Evolutionary conservation across 495 filamentous ascomycete genomes (phyloP).

Genomic region (Podospora pseudopauciseta): DNA sequence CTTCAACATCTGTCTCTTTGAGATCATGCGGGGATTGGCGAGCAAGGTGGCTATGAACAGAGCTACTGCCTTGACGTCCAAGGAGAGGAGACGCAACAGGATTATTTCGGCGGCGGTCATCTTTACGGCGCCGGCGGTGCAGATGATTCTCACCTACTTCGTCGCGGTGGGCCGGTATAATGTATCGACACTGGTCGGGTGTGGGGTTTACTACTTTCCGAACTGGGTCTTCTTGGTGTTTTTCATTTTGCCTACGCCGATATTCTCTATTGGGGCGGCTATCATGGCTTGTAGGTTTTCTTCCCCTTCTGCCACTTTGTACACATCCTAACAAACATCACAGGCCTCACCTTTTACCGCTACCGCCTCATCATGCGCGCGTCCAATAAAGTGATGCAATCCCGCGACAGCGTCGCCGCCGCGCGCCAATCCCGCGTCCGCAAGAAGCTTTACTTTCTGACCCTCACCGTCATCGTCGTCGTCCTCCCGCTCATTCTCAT

Average conservation of each 20-base stretch:
- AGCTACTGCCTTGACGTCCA: constrained; percentile 47
- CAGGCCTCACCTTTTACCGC: constrained; percentile 64
- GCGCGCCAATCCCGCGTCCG: constrained; percentile 59
- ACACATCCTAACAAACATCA: constrained; percentile 8
- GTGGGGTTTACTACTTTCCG: constrained; percentile 57
- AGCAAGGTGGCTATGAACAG: constrained; percentile 62
- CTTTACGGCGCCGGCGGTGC: constrained; percentile 60
- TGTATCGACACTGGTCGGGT: constrained; percentile 71
- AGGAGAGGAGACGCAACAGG: constrained; percentile 50
- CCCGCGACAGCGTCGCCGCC: constrained; percentile 40
- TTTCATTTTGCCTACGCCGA: constrained; percentile 60
- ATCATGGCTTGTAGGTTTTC: constrained; percentile 68
- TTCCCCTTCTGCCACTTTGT: not conserved
- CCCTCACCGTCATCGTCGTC: constrained; percentile 61
- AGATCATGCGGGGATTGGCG: constrained; percentile 75
- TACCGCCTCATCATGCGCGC: constrained; percentile 62
- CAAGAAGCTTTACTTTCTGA: constrained; percentile 72
- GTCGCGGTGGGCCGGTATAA: constrained; percentile 69
- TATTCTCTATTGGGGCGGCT: constrained; percentile 60
- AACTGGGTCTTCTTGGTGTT: constrained; percentile 71
- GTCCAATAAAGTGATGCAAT: constrained; percentile 56
- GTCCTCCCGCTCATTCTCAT: constrained; percentile 63
- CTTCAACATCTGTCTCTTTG: constrained; percentile 60
- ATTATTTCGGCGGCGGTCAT: constrained; percentile 65
- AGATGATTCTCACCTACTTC: constrained; percentile 64